Conservation (phyloP, 345 rosid genomes). For the Corchorus capsularis region DNA sequence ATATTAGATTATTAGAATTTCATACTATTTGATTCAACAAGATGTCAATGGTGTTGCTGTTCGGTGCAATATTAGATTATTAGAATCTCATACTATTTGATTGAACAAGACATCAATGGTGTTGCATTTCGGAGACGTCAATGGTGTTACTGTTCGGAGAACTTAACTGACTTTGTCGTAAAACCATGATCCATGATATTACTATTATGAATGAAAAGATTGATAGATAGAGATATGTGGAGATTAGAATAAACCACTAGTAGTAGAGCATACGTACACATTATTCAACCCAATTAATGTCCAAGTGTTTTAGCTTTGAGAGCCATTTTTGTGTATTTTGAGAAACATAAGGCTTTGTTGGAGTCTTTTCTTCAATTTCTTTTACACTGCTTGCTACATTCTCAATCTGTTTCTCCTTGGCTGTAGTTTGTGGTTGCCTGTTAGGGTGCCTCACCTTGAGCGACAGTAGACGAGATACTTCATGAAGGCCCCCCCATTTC, state of each 20-base stretch:
- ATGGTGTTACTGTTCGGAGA: no score
- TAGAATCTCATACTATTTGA: no score
- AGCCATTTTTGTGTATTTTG: conserved; percentile 86
- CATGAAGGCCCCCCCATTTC: conserved; percentile 95
- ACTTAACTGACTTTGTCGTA: no score
- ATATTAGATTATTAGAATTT: no score
- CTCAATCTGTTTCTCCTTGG: conserved; percentile 50
- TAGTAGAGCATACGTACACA: not conserved
- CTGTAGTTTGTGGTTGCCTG: conserved; percentile 39
- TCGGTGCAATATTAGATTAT: no score
- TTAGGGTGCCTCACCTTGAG: conserved; percentile 79
- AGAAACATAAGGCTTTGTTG: conserved; percentile 52
- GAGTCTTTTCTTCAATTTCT: conserved; percentile 31
- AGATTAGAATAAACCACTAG: not conserved
- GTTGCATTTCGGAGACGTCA: no score
- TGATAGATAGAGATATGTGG: not conserved
- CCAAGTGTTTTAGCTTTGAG: conserved; percentile 59
- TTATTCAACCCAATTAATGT: conserved; percentile 77
- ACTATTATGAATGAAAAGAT: no score
- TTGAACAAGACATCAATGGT: no score
- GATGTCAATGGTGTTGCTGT: no score
- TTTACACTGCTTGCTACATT: conserved; percentile 23
- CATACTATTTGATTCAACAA: no score
- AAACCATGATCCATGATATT: no score
- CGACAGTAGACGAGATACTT: conserved; percentile 78